phyloP scores from a whole-genome alignment of 2,329 filamentous ascomycete species.

The Aspergillus awamori region DNA sequence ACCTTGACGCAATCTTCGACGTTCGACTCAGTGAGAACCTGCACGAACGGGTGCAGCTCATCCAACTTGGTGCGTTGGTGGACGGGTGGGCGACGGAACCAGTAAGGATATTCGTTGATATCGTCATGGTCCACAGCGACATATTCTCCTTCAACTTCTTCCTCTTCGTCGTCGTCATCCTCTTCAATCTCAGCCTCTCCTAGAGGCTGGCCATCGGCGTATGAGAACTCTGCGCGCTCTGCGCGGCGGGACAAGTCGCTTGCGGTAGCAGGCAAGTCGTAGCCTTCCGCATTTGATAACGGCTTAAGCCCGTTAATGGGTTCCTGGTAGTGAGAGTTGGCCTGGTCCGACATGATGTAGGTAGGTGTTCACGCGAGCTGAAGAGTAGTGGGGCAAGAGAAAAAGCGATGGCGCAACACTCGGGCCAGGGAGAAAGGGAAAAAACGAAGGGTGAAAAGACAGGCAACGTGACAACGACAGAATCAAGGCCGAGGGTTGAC shows the following conservation, averaged over 20 bases:
- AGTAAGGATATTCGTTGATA: constrained; percentile 44
- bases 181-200: constrained; percentile 26
- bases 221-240: constrained; percentile 29
- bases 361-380: constrained; percentile 2
- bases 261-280: constrained; percentile 31
- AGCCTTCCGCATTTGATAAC: constrained; percentile 35
- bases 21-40: constrained; percentile 64
- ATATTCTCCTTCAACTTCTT: constrained; percentile 45
- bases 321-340: constrained; percentile 31
- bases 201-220: constrained; percentile 36
- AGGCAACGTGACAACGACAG: constrained; percentile 4
- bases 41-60: constrained; percentile 71
- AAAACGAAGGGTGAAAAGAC: constrained; percentile 2
- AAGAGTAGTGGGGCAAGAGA: constrained; percentile 1
- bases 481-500: constrained; percentile 10
- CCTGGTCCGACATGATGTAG: constrained; percentile 34
- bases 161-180: constrained; percentile 32
- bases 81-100: constrained; percentile 44
- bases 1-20: constrained; percentile 59
- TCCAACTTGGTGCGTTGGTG: constrained; percentile 50
- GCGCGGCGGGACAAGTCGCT: constrained; percentile 34
- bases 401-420: background rate
- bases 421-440: constrained; percentile 8
- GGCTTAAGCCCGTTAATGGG: constrained; percentile 36
- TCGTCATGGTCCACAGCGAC: constrained; percentile 48